Percentiles rank a stretch among this genome's conserved stretches.
Conservation (phyloP, 495 filamentous ascomycete genomes). For the Jackrogersella multiformis region DNA sequence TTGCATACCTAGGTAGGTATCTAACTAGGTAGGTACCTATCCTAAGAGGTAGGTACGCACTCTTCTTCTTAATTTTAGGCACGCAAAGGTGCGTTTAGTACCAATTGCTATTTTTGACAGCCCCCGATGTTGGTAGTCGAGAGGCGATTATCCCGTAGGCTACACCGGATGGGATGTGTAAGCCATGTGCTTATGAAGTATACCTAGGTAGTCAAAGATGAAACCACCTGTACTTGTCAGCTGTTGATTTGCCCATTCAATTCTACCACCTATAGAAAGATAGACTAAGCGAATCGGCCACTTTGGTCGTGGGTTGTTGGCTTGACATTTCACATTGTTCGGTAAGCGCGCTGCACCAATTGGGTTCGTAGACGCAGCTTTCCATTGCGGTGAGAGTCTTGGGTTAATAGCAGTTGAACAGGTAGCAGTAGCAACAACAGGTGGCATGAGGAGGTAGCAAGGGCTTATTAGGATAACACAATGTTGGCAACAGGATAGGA, state of each 20-base stretch:
- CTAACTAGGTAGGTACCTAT: neutral
- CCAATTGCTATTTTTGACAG: conserved; percentile 20
- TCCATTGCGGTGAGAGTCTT: conserved; percentile 25
- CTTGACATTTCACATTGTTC: conserved; percentile 24
- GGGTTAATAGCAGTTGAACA: conserved; percentile 19
- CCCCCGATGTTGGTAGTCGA: conserved; percentile 3
- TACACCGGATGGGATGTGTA: conserved; percentile 29
- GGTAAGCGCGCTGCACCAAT: conserved; percentile 25
- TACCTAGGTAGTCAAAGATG: conserved; percentile 15
- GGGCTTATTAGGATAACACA: conserved; percentile 25
- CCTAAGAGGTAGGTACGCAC: conserved; percentile 3
- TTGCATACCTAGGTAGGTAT: neutral
- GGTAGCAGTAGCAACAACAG: conserved; percentile 10
- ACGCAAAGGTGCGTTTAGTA: too few species aligned
- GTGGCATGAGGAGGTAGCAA: conserved; percentile 30
- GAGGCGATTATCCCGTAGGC: conserved; percentile 10
- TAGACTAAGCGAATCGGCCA: conserved; percentile 7
- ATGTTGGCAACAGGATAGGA: conserved; percentile 15
- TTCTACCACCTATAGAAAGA: too few species aligned
- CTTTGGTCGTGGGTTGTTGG: conserved; percentile 14
- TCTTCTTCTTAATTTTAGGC: too few species aligned
- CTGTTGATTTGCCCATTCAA: conserved; percentile 30
- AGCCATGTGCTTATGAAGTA: conserved; percentile 1
- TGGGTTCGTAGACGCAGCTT: conserved; percentile 34
- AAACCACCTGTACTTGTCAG: conserved; percentile 28